phyloP scores from a whole-genome alignment of 192 early-diverging fungal species.

The Coemansia erecta region DNA sequence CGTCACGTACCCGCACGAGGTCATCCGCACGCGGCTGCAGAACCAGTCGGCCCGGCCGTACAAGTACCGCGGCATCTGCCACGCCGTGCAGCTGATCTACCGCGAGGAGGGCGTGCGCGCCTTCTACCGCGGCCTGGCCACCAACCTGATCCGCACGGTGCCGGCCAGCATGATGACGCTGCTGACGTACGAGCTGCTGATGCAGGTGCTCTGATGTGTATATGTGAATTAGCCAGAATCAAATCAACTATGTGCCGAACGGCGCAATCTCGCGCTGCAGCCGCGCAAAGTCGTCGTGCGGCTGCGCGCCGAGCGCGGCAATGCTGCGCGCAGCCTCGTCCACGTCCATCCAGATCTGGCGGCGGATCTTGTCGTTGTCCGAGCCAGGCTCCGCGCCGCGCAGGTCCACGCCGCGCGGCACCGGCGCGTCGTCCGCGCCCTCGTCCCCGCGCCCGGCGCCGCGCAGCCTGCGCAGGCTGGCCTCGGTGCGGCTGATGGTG shows the following conservation, averaged over 20 bases:
- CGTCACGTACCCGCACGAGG: slow-evolving; percentile 95
- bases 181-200: slow-evolving; percentile 84
- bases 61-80: slow-evolving; percentile 82
- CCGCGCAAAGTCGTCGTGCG: slow-evolving; percentile 19
- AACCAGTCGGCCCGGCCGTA: slow-evolving; percentile 71
- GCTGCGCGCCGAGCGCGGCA: slow-evolving; percentile 4
- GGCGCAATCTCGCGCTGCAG: slow-evolving; percentile 25
- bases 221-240: no score
- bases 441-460: not conserved
- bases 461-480: slow-evolving; percentile 38
- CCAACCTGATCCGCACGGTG: slow-evolving; percentile 86
- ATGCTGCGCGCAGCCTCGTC: slow-evolving; percentile 17
- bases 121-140: slow-evolving; percentile 84
- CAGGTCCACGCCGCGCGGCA: slow-evolving; percentile 34
- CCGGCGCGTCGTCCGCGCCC: slow-evolving; percentile 11
- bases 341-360: slow-evolving; percentile 46
- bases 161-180: slow-evolving; percentile 84
- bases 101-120: slow-evolving; percentile 76
- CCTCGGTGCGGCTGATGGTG: slow-evolving; percentile 49
- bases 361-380: slow-evolving; percentile 49
- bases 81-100: slow-evolving; percentile 70
- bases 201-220: slow-evolving; percentile 58
- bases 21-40: slow-evolving; percentile 90
- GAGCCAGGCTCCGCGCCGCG: slow-evolving; percentile 18
- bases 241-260: slow-evolving; percentile 17